phyloP scores from a whole-genome alignment of 768 basidiomycete genomes.

The Auricularia auricula-judae region DNA sequence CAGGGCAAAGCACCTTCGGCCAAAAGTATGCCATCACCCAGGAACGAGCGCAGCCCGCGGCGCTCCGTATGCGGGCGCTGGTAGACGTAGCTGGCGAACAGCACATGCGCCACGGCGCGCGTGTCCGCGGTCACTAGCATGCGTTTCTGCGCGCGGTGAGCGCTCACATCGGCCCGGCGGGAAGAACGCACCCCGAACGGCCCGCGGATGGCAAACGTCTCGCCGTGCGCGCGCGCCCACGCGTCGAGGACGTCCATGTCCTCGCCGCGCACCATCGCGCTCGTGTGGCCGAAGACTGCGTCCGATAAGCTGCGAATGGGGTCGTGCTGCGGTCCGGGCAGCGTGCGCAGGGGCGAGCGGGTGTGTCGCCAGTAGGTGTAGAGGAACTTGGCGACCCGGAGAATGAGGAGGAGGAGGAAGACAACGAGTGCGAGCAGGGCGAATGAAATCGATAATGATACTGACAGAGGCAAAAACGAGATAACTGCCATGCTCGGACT shows the following conservation, averaged over 20 bases:
- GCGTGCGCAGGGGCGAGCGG: neutral
- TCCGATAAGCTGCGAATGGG: neutral
- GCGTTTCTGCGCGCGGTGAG: constrained; percentile 13
- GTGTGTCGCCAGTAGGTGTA: neutral
- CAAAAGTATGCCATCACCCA: constrained; percentile 19
- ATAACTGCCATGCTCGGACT: no score
- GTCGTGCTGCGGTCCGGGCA: neutral
- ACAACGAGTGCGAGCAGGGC: no score
- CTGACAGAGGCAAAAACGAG: no score
- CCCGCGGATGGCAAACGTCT: neutral
- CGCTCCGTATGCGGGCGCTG: constrained; percentile 39
- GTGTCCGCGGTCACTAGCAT: constrained; percentile 46
- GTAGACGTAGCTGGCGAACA: constrained; percentile 44
- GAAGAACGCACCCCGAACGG: neutral
- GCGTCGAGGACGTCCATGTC: neutral
- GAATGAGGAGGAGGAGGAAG: neutral
- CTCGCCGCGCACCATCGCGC: neutral
- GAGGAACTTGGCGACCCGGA: neutral
- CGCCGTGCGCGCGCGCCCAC: neutral
- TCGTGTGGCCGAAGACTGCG: neutral
- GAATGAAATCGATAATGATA: no score
- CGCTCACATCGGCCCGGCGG: neutral
- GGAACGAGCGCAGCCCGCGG: constrained; percentile 26
- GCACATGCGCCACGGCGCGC: constrained; percentile 51
- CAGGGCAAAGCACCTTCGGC: neutral